These are phyloP conservation scores for Phytopythium cucurbitacearum DNA, from an alignment of 352 stramenopile genomes.

Conservation along the genomic window DNA sequence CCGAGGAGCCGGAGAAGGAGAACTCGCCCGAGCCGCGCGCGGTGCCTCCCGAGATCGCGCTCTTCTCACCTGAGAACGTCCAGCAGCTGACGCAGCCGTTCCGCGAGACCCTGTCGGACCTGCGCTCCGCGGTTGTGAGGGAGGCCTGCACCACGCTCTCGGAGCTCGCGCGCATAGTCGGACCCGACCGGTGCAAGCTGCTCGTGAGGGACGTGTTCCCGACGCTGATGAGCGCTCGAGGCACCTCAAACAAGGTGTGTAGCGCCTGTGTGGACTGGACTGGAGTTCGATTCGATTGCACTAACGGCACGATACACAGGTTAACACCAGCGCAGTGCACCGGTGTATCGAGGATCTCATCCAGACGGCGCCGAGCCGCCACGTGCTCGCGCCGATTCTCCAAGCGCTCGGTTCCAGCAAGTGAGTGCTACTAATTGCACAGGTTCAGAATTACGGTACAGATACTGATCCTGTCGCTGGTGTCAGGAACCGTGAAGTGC, in stretches of 20 bases:
- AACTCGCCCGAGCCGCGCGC: background rate
- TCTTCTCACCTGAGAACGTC: constrained; percentile 48
- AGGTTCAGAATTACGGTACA: background rate
- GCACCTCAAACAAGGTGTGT: constrained; percentile 48
- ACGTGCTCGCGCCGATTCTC: constrained; percentile 45
- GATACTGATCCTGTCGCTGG: background rate
- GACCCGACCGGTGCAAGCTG: constrained; percentile 38
- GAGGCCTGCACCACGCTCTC: constrained; percentile 52
- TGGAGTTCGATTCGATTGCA: no score
- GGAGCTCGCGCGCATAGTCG: constrained; percentile 26
- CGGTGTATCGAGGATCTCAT: constrained; percentile 53
- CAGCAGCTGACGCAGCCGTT: constrained; percentile 55
- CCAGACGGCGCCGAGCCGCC: constrained; percentile 30
- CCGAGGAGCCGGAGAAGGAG: constrained; percentile 1
- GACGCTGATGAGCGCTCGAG: constrained; percentile 47
- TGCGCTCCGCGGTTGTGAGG: constrained; percentile 61
- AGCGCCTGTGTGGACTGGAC: background rate
- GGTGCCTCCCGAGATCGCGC: background rate
- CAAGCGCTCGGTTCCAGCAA: constrained; percentile 43
- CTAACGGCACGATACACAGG: constrained; percentile 9
- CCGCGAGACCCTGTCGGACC: constrained; percentile 43
- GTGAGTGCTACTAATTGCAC: constrained; percentile 15
- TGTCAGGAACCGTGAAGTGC: constrained; percentile 49
- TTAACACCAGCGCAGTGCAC: constrained; percentile 47
- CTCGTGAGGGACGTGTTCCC: constrained; percentile 60